phyloP scores from a whole-genome alignment of 2,329 filamentous ascomycete species.

The Fusarium cicatricum region DNA sequence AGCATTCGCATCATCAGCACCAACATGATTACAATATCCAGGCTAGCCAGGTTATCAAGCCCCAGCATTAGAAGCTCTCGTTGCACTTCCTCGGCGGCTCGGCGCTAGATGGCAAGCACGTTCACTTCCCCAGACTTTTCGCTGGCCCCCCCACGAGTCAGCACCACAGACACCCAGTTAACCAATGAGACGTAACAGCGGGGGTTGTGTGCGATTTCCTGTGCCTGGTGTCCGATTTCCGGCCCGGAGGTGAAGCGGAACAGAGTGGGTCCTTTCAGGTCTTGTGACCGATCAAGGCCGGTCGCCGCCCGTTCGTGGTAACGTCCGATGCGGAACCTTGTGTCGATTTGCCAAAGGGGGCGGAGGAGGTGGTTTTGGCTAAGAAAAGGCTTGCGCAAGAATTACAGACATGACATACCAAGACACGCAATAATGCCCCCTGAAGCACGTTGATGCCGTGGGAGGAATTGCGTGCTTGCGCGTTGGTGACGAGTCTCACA shows the following conservation, averaged over 20 bases:
- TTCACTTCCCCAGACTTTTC: conserved; percentile 27
- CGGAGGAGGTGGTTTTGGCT: not conserved
- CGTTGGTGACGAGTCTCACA: conserved; percentile 20
- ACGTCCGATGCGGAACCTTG: conserved; percentile 24
- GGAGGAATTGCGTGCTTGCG: conserved; percentile 14
- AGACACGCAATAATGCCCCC: conserved; percentile 14
- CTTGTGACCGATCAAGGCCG: conserved; percentile 32
- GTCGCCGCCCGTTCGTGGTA: not conserved
- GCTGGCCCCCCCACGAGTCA: conserved; percentile 2
- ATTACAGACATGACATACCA: conserved; percentile 18
- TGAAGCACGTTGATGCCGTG: conserved; percentile 3
- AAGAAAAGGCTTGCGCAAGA: conserved; percentile 23
- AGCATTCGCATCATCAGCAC: conserved; percentile 3
- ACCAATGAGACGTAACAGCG: conserved; percentile 17
- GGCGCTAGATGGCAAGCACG: conserved; percentile 17
- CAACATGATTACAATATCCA: not conserved
- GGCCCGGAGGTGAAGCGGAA: conserved; percentile 39
- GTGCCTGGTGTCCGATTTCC: conserved; percentile 33
- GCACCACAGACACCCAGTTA: not conserved
- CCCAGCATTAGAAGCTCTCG: conserved; percentile 7
- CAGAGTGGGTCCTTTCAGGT: conserved; percentile 23
- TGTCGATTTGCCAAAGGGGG: conserved; percentile 24
- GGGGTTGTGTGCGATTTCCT: conserved; percentile 1
- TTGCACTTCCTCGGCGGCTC: conserved; percentile 11
- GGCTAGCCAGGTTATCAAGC: not conserved